A percentile compares a stretch with the other conserved stretches of the same genome.
phyloP scores from a whole-genome alignment of 306 rosid genomes.

The Lathyrus tuberosus region DNA sequence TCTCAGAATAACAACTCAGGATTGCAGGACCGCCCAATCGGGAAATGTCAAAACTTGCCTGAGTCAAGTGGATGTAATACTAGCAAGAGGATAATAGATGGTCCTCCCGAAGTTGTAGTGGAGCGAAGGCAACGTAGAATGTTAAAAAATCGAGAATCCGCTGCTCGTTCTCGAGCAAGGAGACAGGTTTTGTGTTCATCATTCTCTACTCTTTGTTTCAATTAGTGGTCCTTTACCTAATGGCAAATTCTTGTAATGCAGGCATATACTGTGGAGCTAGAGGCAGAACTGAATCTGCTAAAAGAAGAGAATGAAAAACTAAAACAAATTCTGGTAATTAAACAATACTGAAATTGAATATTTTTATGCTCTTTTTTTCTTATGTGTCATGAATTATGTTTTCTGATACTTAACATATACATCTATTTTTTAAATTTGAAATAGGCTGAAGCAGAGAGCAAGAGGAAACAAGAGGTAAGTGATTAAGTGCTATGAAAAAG shows the following conservation, averaged over 20 bases:
- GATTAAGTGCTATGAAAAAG: background rate
- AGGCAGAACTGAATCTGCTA: conserved; percentile 62
- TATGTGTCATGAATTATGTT: background rate
- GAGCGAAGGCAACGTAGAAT: conserved; percentile 78
- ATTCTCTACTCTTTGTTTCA: conserved; percentile 1
- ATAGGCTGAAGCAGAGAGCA: conserved; percentile 61
- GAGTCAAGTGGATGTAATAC: conserved; percentile 44
- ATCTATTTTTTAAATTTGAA: conserved; percentile 20
- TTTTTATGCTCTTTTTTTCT: background rate
- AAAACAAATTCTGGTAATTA: conserved; percentile 60
- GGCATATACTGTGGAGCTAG: conserved; percentile 84
- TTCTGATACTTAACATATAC: conserved; percentile 15
- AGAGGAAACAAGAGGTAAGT: conserved; percentile 57
- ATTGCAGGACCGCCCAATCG: conserved; percentile 37
- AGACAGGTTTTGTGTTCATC: conserved; percentile 60
- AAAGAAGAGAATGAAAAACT: conserved; percentile 60
- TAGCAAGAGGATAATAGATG: conserved; percentile 56
- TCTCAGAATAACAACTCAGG: conserved; percentile 32
- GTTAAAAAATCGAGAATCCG: conserved; percentile 84
- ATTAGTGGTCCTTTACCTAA: background rate
- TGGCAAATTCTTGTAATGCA: conserved; percentile 36
- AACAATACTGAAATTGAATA: conserved; percentile 17
- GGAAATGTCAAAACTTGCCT: conserved; percentile 34
- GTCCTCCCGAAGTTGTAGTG: conserved; percentile 61
- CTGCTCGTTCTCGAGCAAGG: conserved; percentile 81